Percentiles rank a stretch among this genome's conserved stretches.
Evolutionary conservation across 2,329 filamentous ascomycete species (phyloP).

Genomic region (Metarhizium rileyi): DNA sequence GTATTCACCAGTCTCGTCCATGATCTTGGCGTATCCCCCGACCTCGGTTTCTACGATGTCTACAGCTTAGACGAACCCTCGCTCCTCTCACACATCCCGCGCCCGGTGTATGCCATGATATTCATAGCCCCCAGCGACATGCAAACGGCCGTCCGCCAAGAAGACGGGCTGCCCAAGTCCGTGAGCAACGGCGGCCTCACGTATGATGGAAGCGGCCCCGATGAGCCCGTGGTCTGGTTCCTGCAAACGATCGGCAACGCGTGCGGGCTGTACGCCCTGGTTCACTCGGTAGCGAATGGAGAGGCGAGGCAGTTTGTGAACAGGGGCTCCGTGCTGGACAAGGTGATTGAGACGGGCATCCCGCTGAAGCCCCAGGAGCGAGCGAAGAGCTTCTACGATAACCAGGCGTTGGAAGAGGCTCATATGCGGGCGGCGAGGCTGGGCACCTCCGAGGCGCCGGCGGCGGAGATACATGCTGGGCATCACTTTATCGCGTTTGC

Average conservation of each 20-base stretch:
- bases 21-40: conserved; percentile 58
- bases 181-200: conserved; percentile 14
- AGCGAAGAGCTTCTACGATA: conserved; percentile 63
- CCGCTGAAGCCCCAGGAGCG: conserved; percentile 49
- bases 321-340: conserved; percentile 43
- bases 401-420: conserved; percentile 58
- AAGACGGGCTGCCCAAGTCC: conserved; percentile 15
- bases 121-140: conserved; percentile 59
- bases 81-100: conserved; percentile 61
- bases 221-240: conserved; percentile 70
- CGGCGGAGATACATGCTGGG: conserved; percentile 51
- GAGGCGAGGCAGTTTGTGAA: conserved; percentile 44
- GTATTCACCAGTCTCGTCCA: conserved; percentile 66
- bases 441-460: conserved; percentile 58
- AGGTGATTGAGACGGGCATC: conserved; percentile 51
- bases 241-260: conserved; percentile 77
- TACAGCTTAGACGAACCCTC: conserved; percentile 70
- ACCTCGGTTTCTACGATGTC: conserved; percentile 70
- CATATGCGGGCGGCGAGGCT: conserved; percentile 59
- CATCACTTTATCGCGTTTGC: conserved; percentile 79
- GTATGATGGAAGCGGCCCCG: conserved; percentile 23
- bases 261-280: conserved; percentile 68
- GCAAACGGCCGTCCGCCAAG: conserved; percentile 35
- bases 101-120: conserved; percentile 66
- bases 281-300: conserved; percentile 67